Base-by-base conservation (phyloP, 2,329 filamentous ascomycete genomes). In the Leptographium galeiforme region DNA sequence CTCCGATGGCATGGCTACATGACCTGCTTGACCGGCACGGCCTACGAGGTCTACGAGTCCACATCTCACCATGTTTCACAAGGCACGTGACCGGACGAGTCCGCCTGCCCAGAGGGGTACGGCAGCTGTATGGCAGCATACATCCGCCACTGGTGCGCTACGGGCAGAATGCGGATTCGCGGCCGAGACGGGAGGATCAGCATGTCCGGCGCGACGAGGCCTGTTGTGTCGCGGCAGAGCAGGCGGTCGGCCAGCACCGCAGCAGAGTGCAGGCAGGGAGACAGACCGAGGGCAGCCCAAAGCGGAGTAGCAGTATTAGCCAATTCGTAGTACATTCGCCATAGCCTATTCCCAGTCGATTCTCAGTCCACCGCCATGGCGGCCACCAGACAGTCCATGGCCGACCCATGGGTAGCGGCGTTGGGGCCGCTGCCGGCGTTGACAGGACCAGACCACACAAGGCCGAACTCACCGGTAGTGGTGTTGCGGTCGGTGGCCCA, bases 351-450 rank as follows among this genome's bases (percentile, higher is more conserved):
- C 25, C 25, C 25, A 25, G 25, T 25, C 25, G 3, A 25, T 25
- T 14, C 25, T 51, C 12, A 66, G 40, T 63, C 62, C 14, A 72
- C 68, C 25, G 66, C 67, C 58, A 75, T 63, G 8, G 81, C 82
- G 33, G 79, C 84, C 55, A 88, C 78, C 34, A 88, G 67, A 39
- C 74, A 77, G 66, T 87, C 84, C 65, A 87, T 66, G 0, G 80
- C 84, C 18, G 78, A 79, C 61, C 76, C 79, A 47, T 87, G 84
- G 25, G 79, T 79, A 48, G 75, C 72, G 1, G 81, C 79, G 1
- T 72, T 75, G 41, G 73, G 70, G 1, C 63, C 63, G 4, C 67
- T 61, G 41, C 76, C 77, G 4, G 59, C 57, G 7, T 57, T 55
- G 6, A 60, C 55, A 0, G 83, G 82, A 0, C 82, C 84, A 1